A percentile compares a stretch with the other conserved stretches of the same genome.
Evolutionary conservation across 768 basidiomycete species (phyloP).

Genomic region (Boletus huronensis): DNA sequence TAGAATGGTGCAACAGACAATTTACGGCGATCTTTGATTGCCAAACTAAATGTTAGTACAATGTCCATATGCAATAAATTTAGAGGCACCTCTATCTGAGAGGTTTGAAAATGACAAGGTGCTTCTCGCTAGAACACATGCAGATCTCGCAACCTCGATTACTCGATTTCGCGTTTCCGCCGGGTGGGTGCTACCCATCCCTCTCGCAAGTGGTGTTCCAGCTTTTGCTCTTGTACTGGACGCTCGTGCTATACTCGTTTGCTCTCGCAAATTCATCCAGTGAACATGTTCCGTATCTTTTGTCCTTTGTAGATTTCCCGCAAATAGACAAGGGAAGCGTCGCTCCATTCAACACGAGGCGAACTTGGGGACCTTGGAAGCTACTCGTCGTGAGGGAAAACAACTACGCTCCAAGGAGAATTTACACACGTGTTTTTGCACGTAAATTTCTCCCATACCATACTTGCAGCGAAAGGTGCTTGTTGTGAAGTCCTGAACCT

Average conservation of each 20-base stretch:
- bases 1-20: slow-evolving; percentile 19
- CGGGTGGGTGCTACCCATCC: background rate
- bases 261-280: slow-evolving; percentile 33
- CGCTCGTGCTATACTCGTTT: slow-evolving; percentile 25
- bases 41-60: background rate
- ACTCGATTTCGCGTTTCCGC: background rate
- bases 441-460: slow-evolving; percentile 42
- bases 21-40: background rate
- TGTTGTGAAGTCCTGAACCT: slow-evolving; percentile 39
- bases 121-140: background rate
- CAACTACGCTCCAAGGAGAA: background rate
- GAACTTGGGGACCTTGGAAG: slow-evolving; percentile 36
- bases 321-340: slow-evolving; percentile 39
- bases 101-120: background rate
- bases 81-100: background rate
- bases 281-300: slow-evolving; percentile 36
- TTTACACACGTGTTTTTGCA: slow-evolving; percentile 33
- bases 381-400: slow-evolving; percentile 15
- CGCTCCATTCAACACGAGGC: slow-evolving; percentile 40
- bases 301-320: slow-evolving; percentile 27
- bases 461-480: slow-evolving; percentile 42
- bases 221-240: slow-evolving; percentile 30
- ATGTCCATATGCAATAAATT: background rate
- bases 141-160: background rate
- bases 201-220: slow-evolving; percentile 38